These are phyloP conservation scores for Pichia terricola DNA, from an alignment of 1,139 yeast genomes.

Conservation along the genomic window DNA sequence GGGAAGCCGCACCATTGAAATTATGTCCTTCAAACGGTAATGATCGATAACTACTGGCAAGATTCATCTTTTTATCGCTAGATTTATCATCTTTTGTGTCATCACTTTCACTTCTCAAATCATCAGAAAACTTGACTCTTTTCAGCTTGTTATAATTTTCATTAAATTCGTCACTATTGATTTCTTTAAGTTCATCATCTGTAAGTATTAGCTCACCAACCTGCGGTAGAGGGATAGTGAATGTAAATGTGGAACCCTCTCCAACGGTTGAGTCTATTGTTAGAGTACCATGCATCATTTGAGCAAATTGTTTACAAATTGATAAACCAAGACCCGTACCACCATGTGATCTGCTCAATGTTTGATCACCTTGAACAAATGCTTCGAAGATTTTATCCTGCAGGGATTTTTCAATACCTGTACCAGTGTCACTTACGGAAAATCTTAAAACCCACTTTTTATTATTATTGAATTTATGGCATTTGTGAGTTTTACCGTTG, in stretches of 20 bases:
- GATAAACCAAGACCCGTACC: slow-evolving; percentile 95
- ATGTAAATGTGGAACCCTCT: slow-evolving; percentile 70
- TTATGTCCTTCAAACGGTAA: neutral
- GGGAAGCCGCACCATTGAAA: neutral
- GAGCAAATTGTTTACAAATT: slow-evolving; percentile 83
- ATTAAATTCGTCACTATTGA: slow-evolving; percentile 40
- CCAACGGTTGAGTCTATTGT: slow-evolving; percentile 60
- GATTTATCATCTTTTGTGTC: neutral
- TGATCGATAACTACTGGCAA: slow-evolving; percentile 7
- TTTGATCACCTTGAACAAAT: slow-evolving; percentile 94
- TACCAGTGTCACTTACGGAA: slow-evolving; percentile 82
- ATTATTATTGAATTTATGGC: slow-evolving; percentile 25
- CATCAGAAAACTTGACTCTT: slow-evolving; percentile 31
- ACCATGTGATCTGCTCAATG: slow-evolving; percentile 81
- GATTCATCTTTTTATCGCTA: slow-evolving; percentile 1
- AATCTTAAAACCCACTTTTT: slow-evolving; percentile 56
- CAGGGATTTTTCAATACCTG: slow-evolving; percentile 75
- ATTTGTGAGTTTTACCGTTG: slow-evolving; percentile 30
- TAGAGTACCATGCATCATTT: slow-evolving; percentile 81
- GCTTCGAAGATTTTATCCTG: slow-evolving; percentile 90
- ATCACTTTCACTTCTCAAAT: slow-evolving; percentile 11
- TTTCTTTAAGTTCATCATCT: slow-evolving; percentile 23
- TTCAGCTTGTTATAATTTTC: slow-evolving; percentile 31
- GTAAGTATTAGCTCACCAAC: slow-evolving; percentile 46
- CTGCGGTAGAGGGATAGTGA: slow-evolving; percentile 70